A percentile compares a stretch with the other conserved stretches of the same genome.
These are phyloP conservation scores for Ramularia endophylla DNA, from an alignment of 2,329 filamentous ascomycete genomes.

Conservation along the genomic window DNA sequence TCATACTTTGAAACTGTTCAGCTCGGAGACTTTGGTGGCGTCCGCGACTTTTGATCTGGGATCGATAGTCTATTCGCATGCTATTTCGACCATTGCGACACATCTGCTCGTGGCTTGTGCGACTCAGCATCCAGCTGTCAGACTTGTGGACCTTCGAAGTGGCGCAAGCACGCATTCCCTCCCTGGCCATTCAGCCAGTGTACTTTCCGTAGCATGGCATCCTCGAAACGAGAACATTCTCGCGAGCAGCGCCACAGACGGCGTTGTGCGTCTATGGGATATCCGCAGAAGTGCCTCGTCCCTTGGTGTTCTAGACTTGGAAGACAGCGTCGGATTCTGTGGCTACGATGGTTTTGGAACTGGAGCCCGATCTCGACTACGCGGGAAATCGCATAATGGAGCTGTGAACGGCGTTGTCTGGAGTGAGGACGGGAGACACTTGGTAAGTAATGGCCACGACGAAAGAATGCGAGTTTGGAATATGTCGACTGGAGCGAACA, in stretches of 20 bases:
- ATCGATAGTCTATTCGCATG: conserved; percentile 68
- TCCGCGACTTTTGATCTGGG: conserved; percentile 64
- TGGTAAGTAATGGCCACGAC: conserved; percentile 80
- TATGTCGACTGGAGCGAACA: conserved; percentile 72
- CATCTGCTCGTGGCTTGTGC: conserved; percentile 81
- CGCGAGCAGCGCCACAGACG: conserved; percentile 78
- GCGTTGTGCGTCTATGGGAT: conserved; percentile 80
- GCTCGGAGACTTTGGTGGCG: conserved; percentile 54
- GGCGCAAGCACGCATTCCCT: conserved; percentile 58
- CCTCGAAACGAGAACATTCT: conserved; percentile 73
- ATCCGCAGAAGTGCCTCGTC: conserved; percentile 71
- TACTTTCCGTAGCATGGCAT: conserved; percentile 69
- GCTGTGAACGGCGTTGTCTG: conserved; percentile 80
- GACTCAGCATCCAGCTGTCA: conserved; percentile 76
- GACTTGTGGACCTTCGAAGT: conserved; percentile 79
- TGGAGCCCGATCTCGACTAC: conserved; percentile 36
- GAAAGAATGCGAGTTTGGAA: conserved; percentile 84
- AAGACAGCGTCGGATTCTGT: conserved; percentile 68
- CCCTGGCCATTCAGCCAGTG: conserved; percentile 45
- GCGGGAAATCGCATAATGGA: conserved; percentile 63
- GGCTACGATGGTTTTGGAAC: conserved; percentile 40
- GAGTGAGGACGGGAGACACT: conserved; percentile 70
- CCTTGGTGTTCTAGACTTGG: conserved; percentile 73
- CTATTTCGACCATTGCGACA: conserved; percentile 65
- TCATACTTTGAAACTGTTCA: conserved; percentile 69